Evolutionary conservation across 2,329 filamentous ascomycete species (phyloP).

Genomic region (Fusarium secorum): DNA sequence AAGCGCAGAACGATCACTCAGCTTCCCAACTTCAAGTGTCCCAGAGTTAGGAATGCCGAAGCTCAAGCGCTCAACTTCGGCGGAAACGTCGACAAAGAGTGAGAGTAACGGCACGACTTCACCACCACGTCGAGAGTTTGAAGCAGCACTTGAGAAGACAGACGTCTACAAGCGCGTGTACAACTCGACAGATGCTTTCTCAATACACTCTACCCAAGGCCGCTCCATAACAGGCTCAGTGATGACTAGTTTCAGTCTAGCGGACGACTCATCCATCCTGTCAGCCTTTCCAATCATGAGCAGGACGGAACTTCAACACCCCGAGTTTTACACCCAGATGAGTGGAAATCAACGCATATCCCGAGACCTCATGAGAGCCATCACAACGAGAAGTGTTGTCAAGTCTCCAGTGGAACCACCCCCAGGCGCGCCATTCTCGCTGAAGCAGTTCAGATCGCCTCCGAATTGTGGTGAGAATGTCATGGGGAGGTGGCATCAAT

Average conservation of each 20-base stretch:
- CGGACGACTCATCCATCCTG: conserved; percentile 10
- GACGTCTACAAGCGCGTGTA: conserved; percentile 10
- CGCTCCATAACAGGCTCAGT: conserved; percentile 1
- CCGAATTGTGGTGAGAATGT: conserved; percentile 16
- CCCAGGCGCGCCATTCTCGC: not conserved
- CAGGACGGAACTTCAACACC: conserved; percentile 7
- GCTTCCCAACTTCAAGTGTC: not conserved
- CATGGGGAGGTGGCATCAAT: conserved; percentile 9
- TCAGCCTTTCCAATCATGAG: conserved; percentile 19
- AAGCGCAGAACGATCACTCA: not conserved
- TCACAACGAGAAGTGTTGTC: conserved; percentile 3
- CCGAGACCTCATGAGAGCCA: conserved; percentile 9
- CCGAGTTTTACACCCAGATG: conserved; percentile 13
- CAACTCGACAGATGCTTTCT: conserved; percentile 8
- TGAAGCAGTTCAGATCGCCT: conserved; percentile 12
- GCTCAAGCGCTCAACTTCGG: conserved; percentile 1
- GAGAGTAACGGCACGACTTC: not conserved
- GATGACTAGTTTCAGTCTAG: conserved; percentile 16
- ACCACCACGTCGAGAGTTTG: not conserved
- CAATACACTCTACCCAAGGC: not conserved
- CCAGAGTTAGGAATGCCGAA: not conserved
- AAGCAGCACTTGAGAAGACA: not conserved
- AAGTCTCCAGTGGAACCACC: conserved; percentile 8
- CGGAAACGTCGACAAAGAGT: not conserved
- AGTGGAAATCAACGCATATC: not conserved